Base-by-base conservation (phyloP, 352 stramenopile species). In the Pythium pectinolyticum region DNA sequence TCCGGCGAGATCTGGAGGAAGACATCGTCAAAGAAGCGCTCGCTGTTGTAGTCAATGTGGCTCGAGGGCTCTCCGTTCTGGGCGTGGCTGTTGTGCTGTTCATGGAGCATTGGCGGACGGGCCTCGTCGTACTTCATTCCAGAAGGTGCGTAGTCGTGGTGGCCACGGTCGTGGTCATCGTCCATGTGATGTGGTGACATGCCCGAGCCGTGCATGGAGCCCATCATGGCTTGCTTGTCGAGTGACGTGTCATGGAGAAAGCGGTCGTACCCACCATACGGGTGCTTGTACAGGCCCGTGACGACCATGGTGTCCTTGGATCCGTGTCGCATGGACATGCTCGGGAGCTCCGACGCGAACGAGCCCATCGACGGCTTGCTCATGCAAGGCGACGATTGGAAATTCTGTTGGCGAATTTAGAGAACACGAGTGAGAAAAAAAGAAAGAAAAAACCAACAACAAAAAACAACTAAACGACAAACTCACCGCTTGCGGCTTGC, bases 1-100 rank as follows among this genome's bases (percentile, higher is more conserved):
- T 90, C 77, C 0, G 83, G 81, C 17, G 81, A 89, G 57, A 89
- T 89, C 52, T 92, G 83, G 28, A 90, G 67, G 57, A 89, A 90
- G 19, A 92, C 76, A 50, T 92, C 76, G 70, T 88, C 81, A 61
- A 88, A 89, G 69, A 88, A 89, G 41, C 75, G 73, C 35, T 90
- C 81, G 50, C 74, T 89, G 55, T 61, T 81, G 72, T 87, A 90
- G 61, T 92, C 83, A 54, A 86, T 72, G 49, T 84, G 73, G 30
- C 50, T 80, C n/a, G 69, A 60, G 41, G 82, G 80, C 62, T 79
- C 72, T 25, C 81, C 74, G 41, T 87, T 70, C 19, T 53, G 19
- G 48, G 4, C 19, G 50, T 57, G 34, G 24, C 43, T 46, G 49
- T 19, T 28, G 49, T 25, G 53, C 19, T 37, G 17, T 11, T 58